phyloP scores from a whole-genome alignment of 2,329 filamentous ascomycete species.

The Didymella pomorum region DNA sequence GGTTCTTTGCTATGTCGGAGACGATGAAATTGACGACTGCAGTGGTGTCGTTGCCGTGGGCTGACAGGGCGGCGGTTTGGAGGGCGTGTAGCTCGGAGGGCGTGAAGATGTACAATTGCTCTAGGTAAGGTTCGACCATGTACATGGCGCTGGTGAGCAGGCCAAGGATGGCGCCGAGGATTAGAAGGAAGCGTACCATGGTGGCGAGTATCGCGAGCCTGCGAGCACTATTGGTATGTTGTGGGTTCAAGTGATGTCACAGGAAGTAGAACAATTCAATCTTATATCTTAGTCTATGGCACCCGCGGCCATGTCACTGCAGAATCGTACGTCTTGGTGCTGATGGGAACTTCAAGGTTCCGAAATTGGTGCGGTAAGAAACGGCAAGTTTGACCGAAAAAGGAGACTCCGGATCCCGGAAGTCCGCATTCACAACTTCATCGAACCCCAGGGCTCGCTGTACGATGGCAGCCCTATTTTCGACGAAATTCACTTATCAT shows the following conservation, averaged over 20 bases:
- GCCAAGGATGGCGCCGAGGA: conserved; percentile 36
- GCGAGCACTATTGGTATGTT: neutral
- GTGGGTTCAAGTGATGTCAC: neutral
- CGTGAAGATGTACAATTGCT: conserved; percentile 76
- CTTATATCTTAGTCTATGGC: neutral
- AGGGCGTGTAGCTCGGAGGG: conserved; percentile 71
- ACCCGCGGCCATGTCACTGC: neutral
- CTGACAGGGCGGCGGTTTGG: conserved; percentile 67
- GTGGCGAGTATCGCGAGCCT: neutral
- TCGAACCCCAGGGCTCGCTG: neutral
- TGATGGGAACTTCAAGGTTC: neutral
- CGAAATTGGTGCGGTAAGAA: neutral
- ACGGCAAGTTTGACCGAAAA: neutral
- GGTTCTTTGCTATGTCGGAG: conserved; percentile 63
- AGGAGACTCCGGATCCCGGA: neutral
- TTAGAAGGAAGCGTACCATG: conserved; percentile 32
- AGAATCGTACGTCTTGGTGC: neutral
- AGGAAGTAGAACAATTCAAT: neutral
- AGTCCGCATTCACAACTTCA: neutral
- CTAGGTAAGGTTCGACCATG: conserved; percentile 39
- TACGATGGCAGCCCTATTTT: neutral
- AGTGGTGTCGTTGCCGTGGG: conserved; percentile 78
- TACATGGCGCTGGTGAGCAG: conserved; percentile 37
- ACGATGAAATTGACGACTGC: conserved; percentile 75
- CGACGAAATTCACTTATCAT: too few relatives aligned